Base-by-base conservation (phyloP, 2,329 filamentous ascomycete species). In the Malbranchea zuffiana region DNA sequence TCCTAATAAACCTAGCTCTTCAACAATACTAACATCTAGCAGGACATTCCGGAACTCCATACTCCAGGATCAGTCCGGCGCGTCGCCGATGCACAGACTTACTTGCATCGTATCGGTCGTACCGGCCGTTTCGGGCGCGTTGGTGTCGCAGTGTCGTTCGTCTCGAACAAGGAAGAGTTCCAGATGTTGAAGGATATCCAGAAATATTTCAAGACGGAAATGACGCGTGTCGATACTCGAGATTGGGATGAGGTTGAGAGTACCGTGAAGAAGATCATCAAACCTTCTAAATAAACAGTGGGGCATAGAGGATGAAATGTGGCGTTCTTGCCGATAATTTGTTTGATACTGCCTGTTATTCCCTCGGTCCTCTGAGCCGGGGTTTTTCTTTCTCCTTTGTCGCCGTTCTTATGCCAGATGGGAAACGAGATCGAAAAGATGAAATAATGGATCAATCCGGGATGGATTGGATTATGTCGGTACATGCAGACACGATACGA, bases 121-220 rank as follows among this genome's bases (percentile, higher is more conserved):
- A 98, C 90, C 10, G 90, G 90, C 46, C 83, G 90, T 48, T 98
- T 98, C 52, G 90, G 90, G 40, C 87, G 88, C 59, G 86, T 96
- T 21, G 90, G 90, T 53, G 90, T 96, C 49, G 87, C 84, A 41
- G 87, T 98, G 56, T 92, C 82, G 47, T 95, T 98, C 51, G 84
- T 98, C 36, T 83, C 86, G 50, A 86, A 92, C 62, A 76, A 78
- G 55, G 74, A 74, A 48, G 90, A 85, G 58, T 96, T 78, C 71
- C 60, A 74, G 29, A 81, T 83, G 50, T 73, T 98, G 32, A 75
- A 77, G 48, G 64, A 74, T n/a, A 98, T 96, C 53, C 79, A 82
- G 41, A 63, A 71, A 10, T 79, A 82, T 57, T 95, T 92, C 60
- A 71, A 74, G 40, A 86, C 90, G 29, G 75, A 86, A 48, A 75